phyloP scores from a whole-genome alignment of 2,329 filamentous ascomycete species.

The Trichoderma atroviride region DNA sequence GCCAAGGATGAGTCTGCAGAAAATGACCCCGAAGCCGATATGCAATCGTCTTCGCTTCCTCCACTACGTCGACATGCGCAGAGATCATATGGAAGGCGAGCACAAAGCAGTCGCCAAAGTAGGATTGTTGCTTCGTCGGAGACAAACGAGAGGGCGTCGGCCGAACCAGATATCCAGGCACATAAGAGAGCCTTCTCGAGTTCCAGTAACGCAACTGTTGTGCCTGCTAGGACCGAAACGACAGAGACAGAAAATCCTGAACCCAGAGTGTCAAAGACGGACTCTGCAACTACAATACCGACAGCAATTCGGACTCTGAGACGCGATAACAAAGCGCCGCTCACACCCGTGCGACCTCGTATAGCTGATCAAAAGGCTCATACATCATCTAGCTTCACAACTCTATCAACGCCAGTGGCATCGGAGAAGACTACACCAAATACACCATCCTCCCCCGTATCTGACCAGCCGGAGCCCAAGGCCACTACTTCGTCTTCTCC shows the following conservation, averaged over 20 bases:
- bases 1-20: constrained; percentile 31
- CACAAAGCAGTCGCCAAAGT: constrained; percentile 8
- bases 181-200: neutral
- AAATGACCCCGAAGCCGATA: constrained; percentile 27
- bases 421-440: constrained; percentile 43
- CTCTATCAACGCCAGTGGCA: constrained; percentile 45
- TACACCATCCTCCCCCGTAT: constrained; percentile 39
- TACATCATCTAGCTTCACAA: constrained; percentile 46
- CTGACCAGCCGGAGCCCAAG: constrained; percentile 30
- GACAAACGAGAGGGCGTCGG: constrained; percentile 10
- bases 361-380: constrained; percentile 23
- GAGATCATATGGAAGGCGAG: constrained; percentile 10
- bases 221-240: neutral
- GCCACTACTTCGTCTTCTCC: constrained; percentile 35
- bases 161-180: neutral
- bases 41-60: constrained; percentile 7
- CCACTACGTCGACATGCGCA: constrained; percentile 17
- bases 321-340: constrained; percentile 30
- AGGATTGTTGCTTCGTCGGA: constrained; percentile 9
- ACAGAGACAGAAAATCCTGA: neutral
- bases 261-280: neutral
- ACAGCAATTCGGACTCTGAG: constrained; percentile 23
- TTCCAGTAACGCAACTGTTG: neutral
- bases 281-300: neutral
- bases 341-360: constrained; percentile 33